Conservation (phyloP, 2,329 filamentous ascomycete genomes). For the Blastomyces parvus region DNA sequence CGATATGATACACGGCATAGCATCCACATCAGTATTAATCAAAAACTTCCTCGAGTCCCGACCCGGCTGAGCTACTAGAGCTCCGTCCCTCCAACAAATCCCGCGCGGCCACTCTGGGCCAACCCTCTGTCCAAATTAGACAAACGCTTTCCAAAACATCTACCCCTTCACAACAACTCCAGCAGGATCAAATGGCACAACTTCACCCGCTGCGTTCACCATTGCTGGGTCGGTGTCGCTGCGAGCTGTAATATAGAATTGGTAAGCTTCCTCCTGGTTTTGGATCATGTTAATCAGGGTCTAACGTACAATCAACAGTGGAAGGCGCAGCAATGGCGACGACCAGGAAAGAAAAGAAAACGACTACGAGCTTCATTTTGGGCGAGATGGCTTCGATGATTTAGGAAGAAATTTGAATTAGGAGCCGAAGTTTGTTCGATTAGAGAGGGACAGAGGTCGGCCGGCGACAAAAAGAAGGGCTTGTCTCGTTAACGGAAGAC, state of each 20-base stretch:
- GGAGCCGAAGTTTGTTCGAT: neutral
- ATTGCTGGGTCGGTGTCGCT: conserved; percentile 15
- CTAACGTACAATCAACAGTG: conserved; percentile 13
- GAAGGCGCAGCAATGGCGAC: conserved; percentile 15
- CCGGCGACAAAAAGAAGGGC: conserved; percentile 11
- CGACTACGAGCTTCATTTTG: conserved; percentile 15
- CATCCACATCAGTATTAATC: neutral
- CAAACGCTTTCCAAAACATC: neutral
- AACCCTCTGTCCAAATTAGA: neutral
- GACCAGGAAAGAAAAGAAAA: conserved; percentile 14
- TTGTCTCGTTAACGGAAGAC: neutral
- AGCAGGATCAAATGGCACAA: conserved; percentile 15
- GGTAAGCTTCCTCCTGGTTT: neutral
- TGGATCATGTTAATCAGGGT: neutral
- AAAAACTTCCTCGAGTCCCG: neutral
- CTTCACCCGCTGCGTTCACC: conserved; percentile 12
- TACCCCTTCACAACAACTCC: conserved; percentile 12
- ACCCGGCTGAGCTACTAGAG: neutral
- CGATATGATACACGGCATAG: neutral
- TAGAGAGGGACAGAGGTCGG: conserved; percentile 8
- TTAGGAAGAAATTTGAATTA: neutral
- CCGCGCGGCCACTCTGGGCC: neutral
- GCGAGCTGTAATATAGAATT: conserved; percentile 7
- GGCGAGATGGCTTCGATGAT: neutral
- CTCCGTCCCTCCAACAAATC: neutral